A percentile compares a stretch with the other conserved stretches of the same genome.
These are phyloP conservation scores for Sporothrix euskadiensis DNA, from an alignment of 2,329 filamentous ascomycete genomes.

Conservation along the genomic window DNA sequence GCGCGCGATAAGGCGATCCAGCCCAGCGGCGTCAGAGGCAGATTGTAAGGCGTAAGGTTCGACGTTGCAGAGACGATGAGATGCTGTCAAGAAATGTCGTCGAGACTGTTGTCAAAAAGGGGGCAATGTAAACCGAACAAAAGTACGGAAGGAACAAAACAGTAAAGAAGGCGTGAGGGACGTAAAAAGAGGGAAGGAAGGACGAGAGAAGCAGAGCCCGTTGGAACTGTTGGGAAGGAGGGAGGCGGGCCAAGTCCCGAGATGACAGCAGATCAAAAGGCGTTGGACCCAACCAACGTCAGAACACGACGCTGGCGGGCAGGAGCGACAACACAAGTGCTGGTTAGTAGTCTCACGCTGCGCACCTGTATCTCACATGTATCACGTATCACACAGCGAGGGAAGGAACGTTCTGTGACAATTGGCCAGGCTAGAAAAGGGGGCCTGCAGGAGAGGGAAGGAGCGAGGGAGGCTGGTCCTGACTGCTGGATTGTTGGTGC, in stretches of 20 bases:
- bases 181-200: background rate
- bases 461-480: slow-evolving; percentile 1
- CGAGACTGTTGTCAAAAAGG: background rate
- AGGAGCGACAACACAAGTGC: background rate
- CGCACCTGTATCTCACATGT: background rate
- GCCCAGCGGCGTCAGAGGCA: background rate
- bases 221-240: slow-evolving; percentile 10
- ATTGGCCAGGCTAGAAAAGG: slow-evolving; percentile 3
- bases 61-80: background rate
- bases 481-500: background rate
- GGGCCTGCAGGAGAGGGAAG: slow-evolving; percentile 1
- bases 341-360: background rate
- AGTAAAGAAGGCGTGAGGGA: background rate
- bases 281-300: background rate
- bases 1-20: slow-evolving; percentile 19
- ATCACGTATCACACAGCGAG: background rate
- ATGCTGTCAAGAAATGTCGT: background rate
- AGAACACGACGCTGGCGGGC: background rate
- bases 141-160: background rate
- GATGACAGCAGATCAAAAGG: slow-evolving; percentile 18
- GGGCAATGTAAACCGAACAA: background rate
- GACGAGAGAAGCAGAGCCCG: background rate
- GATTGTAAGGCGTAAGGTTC: background rate
- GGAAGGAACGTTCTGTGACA: background rate
- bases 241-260: slow-evolving; percentile 17